These are phyloP conservation scores for Dentipellis sp. DNA, from an alignment of 768 basidiomycete genomes.

Conservation along the genomic window DNA sequence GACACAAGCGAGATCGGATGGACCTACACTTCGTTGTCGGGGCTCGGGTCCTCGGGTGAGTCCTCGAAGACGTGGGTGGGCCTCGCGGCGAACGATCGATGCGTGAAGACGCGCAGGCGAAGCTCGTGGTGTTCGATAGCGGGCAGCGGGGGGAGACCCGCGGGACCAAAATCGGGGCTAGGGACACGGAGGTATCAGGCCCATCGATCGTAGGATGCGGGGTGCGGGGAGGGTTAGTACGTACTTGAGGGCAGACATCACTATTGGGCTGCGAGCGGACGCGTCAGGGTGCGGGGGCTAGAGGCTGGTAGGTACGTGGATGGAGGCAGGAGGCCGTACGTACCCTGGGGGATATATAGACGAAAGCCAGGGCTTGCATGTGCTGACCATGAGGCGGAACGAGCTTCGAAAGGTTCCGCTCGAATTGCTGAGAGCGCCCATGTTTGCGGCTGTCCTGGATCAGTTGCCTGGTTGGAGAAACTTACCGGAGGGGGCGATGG, in stretches of 20 bases:
- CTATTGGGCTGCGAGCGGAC: no score
- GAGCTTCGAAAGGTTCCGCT: not conserved
- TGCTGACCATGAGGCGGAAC: conserved; percentile 3
- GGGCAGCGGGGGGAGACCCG: conserved; percentile 48
- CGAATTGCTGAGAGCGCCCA: not conserved
- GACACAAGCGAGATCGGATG: not conserved
- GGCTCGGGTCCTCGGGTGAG: conserved; percentile 57
- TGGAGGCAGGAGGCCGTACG: not conserved
- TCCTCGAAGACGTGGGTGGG: conserved; percentile 76
- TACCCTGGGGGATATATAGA: not conserved
- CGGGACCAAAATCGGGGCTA: conserved; percentile 26
- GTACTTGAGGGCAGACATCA: conserved; percentile 5
- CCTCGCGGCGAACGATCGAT: conserved; percentile 60
- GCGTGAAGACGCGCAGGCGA: conserved; percentile 57
- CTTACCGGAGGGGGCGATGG: no score
- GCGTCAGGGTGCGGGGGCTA: no score
- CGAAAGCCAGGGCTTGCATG: not conserved
- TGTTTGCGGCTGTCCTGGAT: not conserved
- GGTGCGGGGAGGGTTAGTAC: not conserved
- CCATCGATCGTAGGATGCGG: not conserved
- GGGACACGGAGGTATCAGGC: not conserved
- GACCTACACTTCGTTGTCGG: conserved; percentile 73
- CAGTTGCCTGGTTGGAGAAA: no score
- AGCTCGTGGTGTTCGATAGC: conserved; percentile 38
- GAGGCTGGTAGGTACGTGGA: no score